Percentiles rank a stretch among this genome's conserved stretches.
Conservation (phyloP, 2,329 filamentous ascomycete genomes). For the Lachnellula cervina region DNA sequence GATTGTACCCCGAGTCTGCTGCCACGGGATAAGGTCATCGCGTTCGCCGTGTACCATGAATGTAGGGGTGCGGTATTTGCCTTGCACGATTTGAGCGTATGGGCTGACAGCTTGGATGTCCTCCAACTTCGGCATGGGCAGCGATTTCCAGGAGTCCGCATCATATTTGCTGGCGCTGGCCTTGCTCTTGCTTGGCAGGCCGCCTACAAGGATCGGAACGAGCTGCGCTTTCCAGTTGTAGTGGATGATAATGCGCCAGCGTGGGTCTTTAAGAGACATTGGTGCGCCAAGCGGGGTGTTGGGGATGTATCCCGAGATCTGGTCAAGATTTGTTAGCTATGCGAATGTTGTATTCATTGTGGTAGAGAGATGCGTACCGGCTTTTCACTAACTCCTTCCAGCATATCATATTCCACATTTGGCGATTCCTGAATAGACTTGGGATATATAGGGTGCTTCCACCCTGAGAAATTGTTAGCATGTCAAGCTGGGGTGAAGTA, state of each 20-base stretch:
- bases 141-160: background rate
- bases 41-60: constrained; percentile 30
- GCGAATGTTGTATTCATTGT: background rate
- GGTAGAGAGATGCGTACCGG: constrained; percentile 9
- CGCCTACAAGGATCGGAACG: constrained; percentile 34
- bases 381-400: constrained; percentile 25
- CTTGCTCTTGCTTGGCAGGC: constrained; percentile 8
- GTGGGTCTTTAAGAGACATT: constrained; percentile 30
- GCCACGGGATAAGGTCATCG: constrained; percentile 35
- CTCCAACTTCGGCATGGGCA: background rate
- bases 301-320: background rate
- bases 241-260: constrained; percentile 36
- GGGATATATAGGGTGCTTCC: constrained; percentile 8
- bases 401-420: constrained; percentile 24
- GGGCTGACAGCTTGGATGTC: constrained; percentile 25
- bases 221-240: constrained; percentile 40
- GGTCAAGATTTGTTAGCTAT: background rate
- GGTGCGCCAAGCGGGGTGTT: background rate
- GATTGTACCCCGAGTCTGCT: constrained; percentile 24
- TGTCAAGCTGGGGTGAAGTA: background rate
- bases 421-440: background rate
- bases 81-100: constrained; percentile 29
- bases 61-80: constrained; percentile 32
- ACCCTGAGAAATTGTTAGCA: constrained; percentile 13
- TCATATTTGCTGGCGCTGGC: background rate